These are phyloP conservation scores for Acmispon strigosus DNA, from an alignment of 306 rosid species.

Conservation along the genomic window DNA sequence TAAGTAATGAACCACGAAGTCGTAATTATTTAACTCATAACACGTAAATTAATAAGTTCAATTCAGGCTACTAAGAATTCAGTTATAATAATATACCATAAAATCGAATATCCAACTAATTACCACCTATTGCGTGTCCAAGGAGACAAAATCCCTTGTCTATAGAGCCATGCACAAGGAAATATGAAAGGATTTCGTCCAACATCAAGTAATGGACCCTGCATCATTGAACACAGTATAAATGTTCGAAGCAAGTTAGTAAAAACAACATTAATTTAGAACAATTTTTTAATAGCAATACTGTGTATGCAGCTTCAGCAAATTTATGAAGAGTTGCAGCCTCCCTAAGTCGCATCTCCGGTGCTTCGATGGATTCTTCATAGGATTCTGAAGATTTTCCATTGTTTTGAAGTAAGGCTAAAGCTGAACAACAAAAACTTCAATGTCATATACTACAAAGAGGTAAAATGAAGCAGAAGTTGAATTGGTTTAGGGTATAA, in stretches of 20 bases:
- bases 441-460: constrained; percentile 11
- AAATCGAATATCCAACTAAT: constrained; percentile 35
- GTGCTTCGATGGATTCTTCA: constrained; percentile 46
- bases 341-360: constrained; percentile 53
- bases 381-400: constrained; percentile 32
- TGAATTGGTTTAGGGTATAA: not conserved
- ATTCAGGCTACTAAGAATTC: not conserved
- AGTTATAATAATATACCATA: constrained; percentile 14
- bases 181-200: constrained; percentile 80
- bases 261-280: not conserved
- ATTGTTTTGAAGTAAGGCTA: constrained; percentile 67
- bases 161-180: constrained; percentile 79
- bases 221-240: constrained; percentile 29
- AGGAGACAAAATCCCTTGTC: constrained; percentile 83
- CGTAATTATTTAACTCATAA: not conserved
- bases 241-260: constrained; percentile 1
- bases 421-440: constrained; percentile 48
- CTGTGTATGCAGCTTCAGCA: constrained; percentile 98
- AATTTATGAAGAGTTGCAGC: constrained; percentile 81
- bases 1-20: not conserved
- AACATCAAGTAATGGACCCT: constrained; percentile 92
- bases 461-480: not conserved
- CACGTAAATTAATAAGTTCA: not conserved
- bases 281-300: constrained; percentile 19
- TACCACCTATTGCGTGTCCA: constrained; percentile 80